Conservation (phyloP, 495 filamentous ascomycete species). For the Glonium stellatum region DNA sequence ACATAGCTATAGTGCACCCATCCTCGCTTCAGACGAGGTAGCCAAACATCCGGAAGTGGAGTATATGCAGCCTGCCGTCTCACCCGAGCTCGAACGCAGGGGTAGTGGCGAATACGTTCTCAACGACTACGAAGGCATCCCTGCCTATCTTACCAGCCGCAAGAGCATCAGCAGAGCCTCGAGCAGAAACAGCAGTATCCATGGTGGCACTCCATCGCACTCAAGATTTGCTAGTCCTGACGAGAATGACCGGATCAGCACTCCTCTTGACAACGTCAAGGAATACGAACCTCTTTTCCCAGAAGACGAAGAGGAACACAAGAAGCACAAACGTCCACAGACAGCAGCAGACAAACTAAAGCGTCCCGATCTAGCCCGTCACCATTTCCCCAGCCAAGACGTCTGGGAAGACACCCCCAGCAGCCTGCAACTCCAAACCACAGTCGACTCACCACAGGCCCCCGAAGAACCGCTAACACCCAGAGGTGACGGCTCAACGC, state of each 20-base stretch:
- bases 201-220: slow-evolving; percentile 41
- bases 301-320: slow-evolving; percentile 61
- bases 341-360: slow-evolving; percentile 56
- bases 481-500: neutral
- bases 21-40: slow-evolving; percentile 87
- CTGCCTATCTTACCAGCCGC: slow-evolving; percentile 43
- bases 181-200: slow-evolving; percentile 64
- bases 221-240: slow-evolving; percentile 48
- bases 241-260: slow-evolving; percentile 49
- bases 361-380: slow-evolving; percentile 53
- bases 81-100: slow-evolving; percentile 53
- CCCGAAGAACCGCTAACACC: slow-evolving; percentile 36
- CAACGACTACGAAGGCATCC: slow-evolving; percentile 33
- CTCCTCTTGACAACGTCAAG: slow-evolving; percentile 80
- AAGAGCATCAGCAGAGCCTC: slow-evolving; percentile 58
- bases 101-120: slow-evolving; percentile 52
- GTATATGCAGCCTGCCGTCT: slow-evolving; percentile 65
- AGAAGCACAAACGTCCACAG: slow-evolving; percentile 31
- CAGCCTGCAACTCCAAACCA: slow-evolving; percentile 74
- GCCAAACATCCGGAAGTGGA: slow-evolving; percentile 64
- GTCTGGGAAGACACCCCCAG: slow-evolving; percentile 96
- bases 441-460: slow-evolving; percentile 73
- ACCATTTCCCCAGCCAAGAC: slow-evolving; percentile 86
- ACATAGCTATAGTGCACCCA: slow-evolving; percentile 57
- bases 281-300: slow-evolving; percentile 95